Conservation (phyloP, 768 basidiomycete species). For the Russula sp. region DNA sequence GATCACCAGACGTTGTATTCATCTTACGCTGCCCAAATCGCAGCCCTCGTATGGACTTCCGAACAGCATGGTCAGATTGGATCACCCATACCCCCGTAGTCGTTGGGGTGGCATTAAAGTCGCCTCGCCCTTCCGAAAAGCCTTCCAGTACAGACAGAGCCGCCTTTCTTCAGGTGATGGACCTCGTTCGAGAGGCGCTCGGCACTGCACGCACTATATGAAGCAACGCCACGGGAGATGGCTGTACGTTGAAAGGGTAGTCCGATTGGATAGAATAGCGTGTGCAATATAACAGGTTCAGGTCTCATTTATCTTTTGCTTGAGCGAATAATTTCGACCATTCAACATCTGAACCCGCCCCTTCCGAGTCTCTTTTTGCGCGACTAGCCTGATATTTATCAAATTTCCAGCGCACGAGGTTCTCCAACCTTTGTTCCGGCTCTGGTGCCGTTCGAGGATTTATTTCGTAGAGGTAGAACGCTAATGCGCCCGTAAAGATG, state of each 20-base stretch:
- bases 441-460: conserved; percentile 70
- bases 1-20: conserved; percentile 70
- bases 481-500: conserved; percentile 71
- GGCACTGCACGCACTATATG: not conserved
- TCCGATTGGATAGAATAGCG: not conserved
- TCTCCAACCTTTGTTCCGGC: conserved; percentile 50
- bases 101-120: conserved; percentile 41
- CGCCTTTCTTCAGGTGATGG: conserved; percentile 46
- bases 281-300: not conserved
- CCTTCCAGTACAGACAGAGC: conserved; percentile 47
- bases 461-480: conserved; percentile 76
- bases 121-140: conserved; percentile 66
- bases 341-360: conserved; percentile 29
- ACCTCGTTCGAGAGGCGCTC: conserved; percentile 40
- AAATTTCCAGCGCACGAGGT: conserved; percentile 68
- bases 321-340: conserved; percentile 18
- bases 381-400: conserved; percentile 38
- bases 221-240: not conserved
- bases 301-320: conserved; percentile 17
- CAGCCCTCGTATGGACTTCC: conserved; percentile 74
- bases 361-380: conserved; percentile 20
- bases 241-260: not conserved
- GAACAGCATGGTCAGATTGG: conserved; percentile 41
- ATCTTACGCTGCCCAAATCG: conserved; percentile 82
- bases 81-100: conserved; percentile 18